These are phyloP conservation scores for Chlorella ohadii DNA, from an alignment of 139 green algal genomes.

Conservation along the genomic window DNA sequence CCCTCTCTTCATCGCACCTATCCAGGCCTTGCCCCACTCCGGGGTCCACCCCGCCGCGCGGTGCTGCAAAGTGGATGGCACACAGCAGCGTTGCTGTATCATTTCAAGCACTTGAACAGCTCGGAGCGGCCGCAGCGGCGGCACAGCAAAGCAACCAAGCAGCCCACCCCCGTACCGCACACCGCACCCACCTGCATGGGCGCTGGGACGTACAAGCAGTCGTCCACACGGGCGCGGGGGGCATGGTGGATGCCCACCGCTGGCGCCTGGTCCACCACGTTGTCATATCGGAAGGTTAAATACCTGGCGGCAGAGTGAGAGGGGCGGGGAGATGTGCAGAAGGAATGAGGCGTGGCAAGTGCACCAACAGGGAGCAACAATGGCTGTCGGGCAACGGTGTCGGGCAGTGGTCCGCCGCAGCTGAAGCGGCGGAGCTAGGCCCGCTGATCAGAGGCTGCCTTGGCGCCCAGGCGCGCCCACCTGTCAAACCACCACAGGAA, in stretches of 20 bases:
- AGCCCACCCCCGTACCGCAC: too few relatives aligned
- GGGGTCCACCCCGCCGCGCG: conserved; percentile 32
- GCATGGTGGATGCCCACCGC: conserved; percentile 20
- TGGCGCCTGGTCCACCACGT: conserved; percentile 11
- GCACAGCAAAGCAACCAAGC: too few relatives aligned
- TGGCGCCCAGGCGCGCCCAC: too few relatives aligned
- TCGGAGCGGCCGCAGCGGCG: too few relatives aligned
- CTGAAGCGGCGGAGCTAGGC: too few relatives aligned
- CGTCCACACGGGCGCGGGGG: conserved; percentile 29
- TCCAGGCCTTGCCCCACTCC: conserved; percentile 48
- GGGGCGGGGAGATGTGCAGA: neutral
- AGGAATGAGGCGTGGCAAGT: too few relatives aligned
- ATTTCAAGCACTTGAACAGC: too few relatives aligned
- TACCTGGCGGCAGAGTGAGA: conserved; percentile 11
- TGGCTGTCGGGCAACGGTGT: too few relatives aligned
- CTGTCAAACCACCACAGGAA: conserved; percentile 47
- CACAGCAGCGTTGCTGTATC: too few relatives aligned
- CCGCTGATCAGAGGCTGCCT: too few relatives aligned
- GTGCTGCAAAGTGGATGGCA: conserved; percentile 32
- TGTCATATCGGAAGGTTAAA: conserved; percentile 30
- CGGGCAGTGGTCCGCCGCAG: too few relatives aligned
- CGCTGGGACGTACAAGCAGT: conserved; percentile 40
- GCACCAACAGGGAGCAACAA: too few relatives aligned
- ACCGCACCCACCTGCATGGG: conserved; percentile 20
- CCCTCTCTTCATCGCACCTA: neutral